A percentile compares a stretch with the other conserved stretches of the same genome.
phyloP scores from a whole-genome alignment of 192 early-diverging fungal genomes.

The Coemansia sp. region DNA sequence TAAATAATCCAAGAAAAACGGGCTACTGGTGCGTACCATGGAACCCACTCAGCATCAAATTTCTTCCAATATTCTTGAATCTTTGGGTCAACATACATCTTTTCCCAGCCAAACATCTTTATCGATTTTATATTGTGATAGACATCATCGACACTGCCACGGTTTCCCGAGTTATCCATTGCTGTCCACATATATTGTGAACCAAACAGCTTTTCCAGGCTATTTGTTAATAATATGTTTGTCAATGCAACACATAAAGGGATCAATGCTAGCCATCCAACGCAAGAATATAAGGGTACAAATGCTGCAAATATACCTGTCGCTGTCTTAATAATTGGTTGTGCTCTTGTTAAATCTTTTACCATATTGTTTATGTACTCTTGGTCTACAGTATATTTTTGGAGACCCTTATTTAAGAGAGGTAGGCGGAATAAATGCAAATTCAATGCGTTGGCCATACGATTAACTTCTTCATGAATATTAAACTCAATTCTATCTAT shows the following conservation, averaged over 20 bases:
- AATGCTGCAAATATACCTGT: background rate
- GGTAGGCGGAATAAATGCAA: constrained; percentile 33
- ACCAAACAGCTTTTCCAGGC: constrained; percentile 5
- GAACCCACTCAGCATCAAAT: background rate
- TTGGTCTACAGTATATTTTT: background rate
- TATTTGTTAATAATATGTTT: background rate
- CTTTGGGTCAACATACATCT: constrained; percentile 15
- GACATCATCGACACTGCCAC: constrained; percentile 17
- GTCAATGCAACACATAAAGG: constrained; percentile 3
- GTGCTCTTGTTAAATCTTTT: too few relatives aligned
- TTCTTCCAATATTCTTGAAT: constrained; percentile 6
- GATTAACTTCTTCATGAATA: background rate
- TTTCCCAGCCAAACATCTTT: constrained; percentile 40
- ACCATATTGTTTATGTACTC: too few relatives aligned
- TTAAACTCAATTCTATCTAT: background rate
- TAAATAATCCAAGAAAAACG: too few relatives aligned
- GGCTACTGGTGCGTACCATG: background rate
- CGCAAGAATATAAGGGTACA: constrained; percentile 12
- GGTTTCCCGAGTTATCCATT: background rate
- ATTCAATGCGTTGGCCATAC: constrained; percentile 7
- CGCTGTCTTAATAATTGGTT: too few relatives aligned
- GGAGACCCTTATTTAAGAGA: constrained; percentile 6
- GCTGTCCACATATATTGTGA: background rate
- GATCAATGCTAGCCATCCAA: constrained; percentile 24
- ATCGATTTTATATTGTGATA: constrained; percentile 32